Evolutionary conservation across 371 early-diverging fungal species (phyloP), one percentile per base, ranked within the genome.

Genomic region (Syncephalastrum sp.): DNA sequence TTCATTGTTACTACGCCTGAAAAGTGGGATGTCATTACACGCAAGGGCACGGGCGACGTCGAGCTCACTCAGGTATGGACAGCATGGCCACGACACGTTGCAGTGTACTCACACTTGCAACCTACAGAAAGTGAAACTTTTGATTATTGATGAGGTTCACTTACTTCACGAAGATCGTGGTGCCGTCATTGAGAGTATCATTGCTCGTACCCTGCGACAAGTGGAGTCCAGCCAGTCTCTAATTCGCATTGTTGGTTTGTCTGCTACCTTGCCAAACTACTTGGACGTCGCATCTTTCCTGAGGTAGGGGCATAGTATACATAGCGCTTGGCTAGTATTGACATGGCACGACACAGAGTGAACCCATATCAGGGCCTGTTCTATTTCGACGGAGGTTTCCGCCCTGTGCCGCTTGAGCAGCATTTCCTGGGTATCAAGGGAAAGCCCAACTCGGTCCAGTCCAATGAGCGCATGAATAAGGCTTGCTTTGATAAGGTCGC

Each of bases 1-100:
- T 92, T 99, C 58, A 92, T 99, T 59, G 96, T 99, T 14, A 98
- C 98, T 12, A 99, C 99, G 1, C 99, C 99, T 0, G 99, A 99
- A 69, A 99, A 99, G 69, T 99, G 99, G 97, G 99, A 99, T 81
- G 97, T 98, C 3, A 91, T 98, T 23, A 99, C 99, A 7, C 82
- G 99, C 64, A 99, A 98, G 77, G 82, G 91, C 21, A 89, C 88
- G 3, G 95, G 95, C 19, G 96, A 95, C 74, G 87, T 85, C 4
- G 95, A 96, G 62, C 77, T 97, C n/a, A 86, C 91, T 5, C 90
- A 89, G 62, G 88, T 92, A 68, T 24, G 38, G 7, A 15, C 15
- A 21, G 23, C 4, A 10, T 14, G 29, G 5, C 10, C 12, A 5
- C 15, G 5, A 43, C 54, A 24, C 1, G 17, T 21, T 4, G 17